A percentile compares a stretch with the other conserved stretches of the same genome.
Conservation (phyloP, 2,329 filamentous ascomycete genomes). For the Talaromyces sp. region DNA sequence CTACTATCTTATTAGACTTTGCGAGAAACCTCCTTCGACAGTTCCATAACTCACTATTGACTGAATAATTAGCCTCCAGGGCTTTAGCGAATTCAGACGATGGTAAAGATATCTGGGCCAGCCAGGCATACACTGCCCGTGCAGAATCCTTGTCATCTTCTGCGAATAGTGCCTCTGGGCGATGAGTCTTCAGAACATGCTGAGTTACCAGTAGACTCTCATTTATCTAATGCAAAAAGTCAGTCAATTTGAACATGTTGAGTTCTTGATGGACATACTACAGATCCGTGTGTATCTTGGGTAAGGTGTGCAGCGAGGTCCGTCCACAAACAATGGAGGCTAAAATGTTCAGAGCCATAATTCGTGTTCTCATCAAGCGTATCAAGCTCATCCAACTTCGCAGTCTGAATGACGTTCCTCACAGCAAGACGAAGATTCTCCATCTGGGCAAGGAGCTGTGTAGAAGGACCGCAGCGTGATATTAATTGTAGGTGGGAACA, state of each 20-base stretch:
- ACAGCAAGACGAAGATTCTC: slow-evolving; percentile 24
- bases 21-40: not conserved
- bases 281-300: slow-evolving; percentile 8
- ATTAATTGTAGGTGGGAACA: not conserved
- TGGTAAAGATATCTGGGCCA: slow-evolving; percentile 27
- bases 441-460: slow-evolving; percentile 4
- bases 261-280: not conserved
- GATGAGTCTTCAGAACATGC: slow-evolving; percentile 21
- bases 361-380: not conserved
- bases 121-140: slow-evolving; percentile 30
- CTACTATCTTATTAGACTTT: not conserved
- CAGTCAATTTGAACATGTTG: not conserved
- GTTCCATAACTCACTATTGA: slow-evolving; percentile 13
- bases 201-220: slow-evolving; percentile 29
- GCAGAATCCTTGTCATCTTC: slow-evolving; percentile 22
- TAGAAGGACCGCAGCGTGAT: not conserved
- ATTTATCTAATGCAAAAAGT: slow-evolving; percentile 22
- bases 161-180: slow-evolving; percentile 15
- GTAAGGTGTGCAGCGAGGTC: slow-evolving; percentile 24
- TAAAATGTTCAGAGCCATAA: slow-evolving; percentile 13
- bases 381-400: not conserved
- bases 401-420: slow-evolving; percentile 20
- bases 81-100: slow-evolving; percentile 27
- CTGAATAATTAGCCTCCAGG: slow-evolving; percentile 24
- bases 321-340: slow-evolving; percentile 27